A percentile compares a stretch with the other conserved stretches of the same genome.
Evolutionary conservation across 1,139 yeast genomes (phyloP).

Genomic region (Suhomyces yuchorum): DNA sequence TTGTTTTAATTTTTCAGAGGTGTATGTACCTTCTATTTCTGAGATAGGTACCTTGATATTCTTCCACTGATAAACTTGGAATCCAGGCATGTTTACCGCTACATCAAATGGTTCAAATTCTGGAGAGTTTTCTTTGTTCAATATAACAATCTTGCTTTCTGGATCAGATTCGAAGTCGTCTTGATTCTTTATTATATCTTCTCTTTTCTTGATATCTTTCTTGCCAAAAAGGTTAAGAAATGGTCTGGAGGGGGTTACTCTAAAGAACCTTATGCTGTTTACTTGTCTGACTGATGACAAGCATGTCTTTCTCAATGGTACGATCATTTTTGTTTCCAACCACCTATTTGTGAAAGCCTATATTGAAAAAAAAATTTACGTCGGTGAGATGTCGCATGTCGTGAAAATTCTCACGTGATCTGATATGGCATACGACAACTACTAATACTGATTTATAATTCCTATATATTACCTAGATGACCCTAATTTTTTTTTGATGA

Average conservation of each 20-base stretch:
- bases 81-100: conserved; percentile 38
- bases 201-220: conserved; percentile 26
- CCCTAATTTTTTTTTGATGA: conserved; percentile 15
- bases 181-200: conserved; percentile 45
- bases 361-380: conserved; percentile 10
- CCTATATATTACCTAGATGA: conserved; percentile 4
- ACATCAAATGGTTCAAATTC: conserved; percentile 29
- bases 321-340: background rate
- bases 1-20: conserved; percentile 26
- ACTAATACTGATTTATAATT: background rate
- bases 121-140: conserved; percentile 42
- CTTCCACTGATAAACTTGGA: conserved; percentile 42
- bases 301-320: conserved; percentile 7
- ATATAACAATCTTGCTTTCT: conserved; percentile 38
- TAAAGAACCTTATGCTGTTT: conserved; percentile 17
- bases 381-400: conserved; percentile 8
- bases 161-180: conserved; percentile 40
- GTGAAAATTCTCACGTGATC: conserved; percentile 5
- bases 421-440: background rate
- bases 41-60: conserved; percentile 23
- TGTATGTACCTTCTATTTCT: conserved; percentile 35
- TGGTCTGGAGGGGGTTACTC: conserved; percentile 16
- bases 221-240: conserved; percentile 27
- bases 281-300: conserved; percentile 1
- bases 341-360: background rate